Evolutionary conservation across 2,329 filamentous ascomycete species (phyloP).

Genomic region (Ophiocordyceps australis): DNA sequence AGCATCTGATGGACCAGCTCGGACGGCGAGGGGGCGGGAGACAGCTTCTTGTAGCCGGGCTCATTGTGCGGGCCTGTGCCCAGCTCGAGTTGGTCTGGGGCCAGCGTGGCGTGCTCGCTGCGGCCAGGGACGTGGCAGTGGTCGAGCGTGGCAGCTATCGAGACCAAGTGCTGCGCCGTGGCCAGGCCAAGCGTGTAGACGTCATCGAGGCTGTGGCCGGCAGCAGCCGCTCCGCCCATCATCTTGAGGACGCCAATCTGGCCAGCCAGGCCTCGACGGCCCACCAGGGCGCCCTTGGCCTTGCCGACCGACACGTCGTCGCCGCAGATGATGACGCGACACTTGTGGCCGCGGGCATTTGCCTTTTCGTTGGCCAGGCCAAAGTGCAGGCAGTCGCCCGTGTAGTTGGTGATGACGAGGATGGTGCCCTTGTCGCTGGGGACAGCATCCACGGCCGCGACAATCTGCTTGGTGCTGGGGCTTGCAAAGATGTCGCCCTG

Average conservation of each 20-base stretch:
- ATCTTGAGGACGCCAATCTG: slow-evolving; percentile 88
- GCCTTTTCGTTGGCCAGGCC: slow-evolving; percentile 89
- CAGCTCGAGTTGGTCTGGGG: slow-evolving; percentile 37
- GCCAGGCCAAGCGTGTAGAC: slow-evolving; percentile 56
- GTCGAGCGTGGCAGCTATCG: slow-evolving; percentile 68
- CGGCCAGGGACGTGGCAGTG: slow-evolving; percentile 91
- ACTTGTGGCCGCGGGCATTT: slow-evolving; percentile 54
- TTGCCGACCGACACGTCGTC: slow-evolving; percentile 86
- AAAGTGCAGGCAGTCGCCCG: slow-evolving; percentile 78
- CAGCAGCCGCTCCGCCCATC: slow-evolving; percentile 62
- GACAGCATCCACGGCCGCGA: slow-evolving; percentile 56
- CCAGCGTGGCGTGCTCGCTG: slow-evolving; percentile 30
- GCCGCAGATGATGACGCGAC: slow-evolving; percentile 81
- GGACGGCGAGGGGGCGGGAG: slow-evolving; percentile 31
- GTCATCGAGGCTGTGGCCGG: slow-evolving; percentile 47
- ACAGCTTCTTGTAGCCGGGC: no score
- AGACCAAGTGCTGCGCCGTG: slow-evolving; percentile 59
- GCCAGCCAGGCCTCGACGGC: slow-evolving; percentile 75
- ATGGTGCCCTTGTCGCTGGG: slow-evolving; percentile 57
- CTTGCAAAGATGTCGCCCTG: slow-evolving; percentile 79
- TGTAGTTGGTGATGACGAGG: slow-evolving; percentile 94
- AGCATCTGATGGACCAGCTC: slow-evolving; percentile 48
- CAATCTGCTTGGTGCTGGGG: slow-evolving; percentile 67
- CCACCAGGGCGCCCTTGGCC: slow-evolving; percentile 73
- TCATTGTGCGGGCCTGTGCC: slow-evolving; percentile 72